These are phyloP conservation scores for Aspergillus vadensis DNA, from an alignment of 2,329 filamentous ascomycete genomes.

Conservation along the genomic window DNA sequence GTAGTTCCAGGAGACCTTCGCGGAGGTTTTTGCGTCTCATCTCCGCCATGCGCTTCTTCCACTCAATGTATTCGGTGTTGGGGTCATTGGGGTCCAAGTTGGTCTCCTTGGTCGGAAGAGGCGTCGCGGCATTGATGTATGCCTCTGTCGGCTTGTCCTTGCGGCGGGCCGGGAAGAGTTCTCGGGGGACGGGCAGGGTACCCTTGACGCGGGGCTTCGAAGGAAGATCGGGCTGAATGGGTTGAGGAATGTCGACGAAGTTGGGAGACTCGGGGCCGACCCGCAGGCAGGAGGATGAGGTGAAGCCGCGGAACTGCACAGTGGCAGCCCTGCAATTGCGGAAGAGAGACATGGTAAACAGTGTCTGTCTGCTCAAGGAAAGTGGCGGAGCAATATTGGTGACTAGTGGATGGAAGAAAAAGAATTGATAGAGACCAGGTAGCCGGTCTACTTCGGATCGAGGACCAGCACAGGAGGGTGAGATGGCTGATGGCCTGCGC, in stretches of 20 bases:
- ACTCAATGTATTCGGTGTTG: conserved; percentile 57
- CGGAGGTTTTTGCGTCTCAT: conserved; percentile 71
- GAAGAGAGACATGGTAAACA: conserved; percentile 39
- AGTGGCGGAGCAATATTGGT: not conserved
- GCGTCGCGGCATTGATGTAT: conserved; percentile 65
- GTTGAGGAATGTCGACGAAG: conserved; percentile 79
- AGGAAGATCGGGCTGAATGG: conserved; percentile 68
- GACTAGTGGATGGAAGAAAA: not conserved
- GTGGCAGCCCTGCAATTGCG: conserved; percentile 40
- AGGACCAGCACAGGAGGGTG: conserved; percentile 10
- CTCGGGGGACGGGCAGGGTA: conserved; percentile 77
- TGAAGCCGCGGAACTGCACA: conserved; percentile 44
- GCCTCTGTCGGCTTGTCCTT: conserved; percentile 61
- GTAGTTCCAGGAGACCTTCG: conserved; percentile 69
- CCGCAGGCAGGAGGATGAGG: conserved; percentile 38
- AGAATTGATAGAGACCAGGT: not conserved
- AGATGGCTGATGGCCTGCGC: conserved; percentile 23
- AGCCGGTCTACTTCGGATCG: conserved; percentile 6
- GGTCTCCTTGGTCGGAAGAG: conserved; percentile 48
- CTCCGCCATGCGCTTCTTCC: conserved; percentile 74
- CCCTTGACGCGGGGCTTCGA: conserved; percentile 64
- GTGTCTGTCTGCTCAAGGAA: not conserved
- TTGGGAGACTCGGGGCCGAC: conserved; percentile 76
- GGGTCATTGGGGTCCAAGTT: conserved; percentile 39
- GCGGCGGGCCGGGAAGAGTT: conserved; percentile 68